Evolutionary conservation across 805 yeast species (phyloP).

Genomic region (Hemisphaericaspora nanyangensis): DNA sequence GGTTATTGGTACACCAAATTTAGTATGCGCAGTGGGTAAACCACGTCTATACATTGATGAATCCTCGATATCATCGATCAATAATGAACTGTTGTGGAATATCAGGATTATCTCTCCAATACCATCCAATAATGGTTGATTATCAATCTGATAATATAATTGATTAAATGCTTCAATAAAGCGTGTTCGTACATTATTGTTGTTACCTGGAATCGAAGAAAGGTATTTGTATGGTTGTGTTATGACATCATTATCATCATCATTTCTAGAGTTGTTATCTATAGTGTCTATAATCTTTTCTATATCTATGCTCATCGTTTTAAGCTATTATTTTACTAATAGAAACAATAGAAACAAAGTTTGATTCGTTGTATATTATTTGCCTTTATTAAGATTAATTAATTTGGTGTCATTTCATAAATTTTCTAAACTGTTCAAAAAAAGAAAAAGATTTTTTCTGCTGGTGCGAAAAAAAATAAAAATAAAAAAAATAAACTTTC

Average conservation of each 20-base stretch:
- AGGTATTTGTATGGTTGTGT: slow-evolving; percentile 28
- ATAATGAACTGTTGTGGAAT: slow-evolving; percentile 33
- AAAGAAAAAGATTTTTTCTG: no score
- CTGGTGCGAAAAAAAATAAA: no score
- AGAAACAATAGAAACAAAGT: no score
- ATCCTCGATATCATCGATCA: slow-evolving; percentile 88
- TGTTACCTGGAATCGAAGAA: slow-evolving; percentile 29
- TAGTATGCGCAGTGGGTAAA: slow-evolving; percentile 68
- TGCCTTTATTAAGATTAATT: no score
- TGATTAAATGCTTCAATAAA: slow-evolving; percentile 33
- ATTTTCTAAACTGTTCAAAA: no score
- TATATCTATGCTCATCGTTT: slow-evolving; percentile 5
- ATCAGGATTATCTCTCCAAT: slow-evolving; percentile 29
- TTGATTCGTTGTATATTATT: no score
- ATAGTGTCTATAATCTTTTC: slow-evolving; percentile 2
- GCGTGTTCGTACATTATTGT: slow-evolving; percentile 24
- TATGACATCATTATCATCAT: not conserved
- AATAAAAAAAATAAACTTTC: no score
- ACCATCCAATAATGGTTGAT: slow-evolving; percentile 16
- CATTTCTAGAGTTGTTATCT: not conserved
- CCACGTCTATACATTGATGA: slow-evolving; percentile 70
- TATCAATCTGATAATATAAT: slow-evolving; percentile 25
- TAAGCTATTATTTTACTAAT: no score
- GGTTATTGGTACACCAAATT: slow-evolving; percentile 75
- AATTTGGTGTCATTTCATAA: no score